Percentiles rank a stretch among this genome's conserved stretches.
Evolutionary conservation across 306 rosid genomes (phyloP).

Genomic region (Spatholobus suberectus): DNA sequence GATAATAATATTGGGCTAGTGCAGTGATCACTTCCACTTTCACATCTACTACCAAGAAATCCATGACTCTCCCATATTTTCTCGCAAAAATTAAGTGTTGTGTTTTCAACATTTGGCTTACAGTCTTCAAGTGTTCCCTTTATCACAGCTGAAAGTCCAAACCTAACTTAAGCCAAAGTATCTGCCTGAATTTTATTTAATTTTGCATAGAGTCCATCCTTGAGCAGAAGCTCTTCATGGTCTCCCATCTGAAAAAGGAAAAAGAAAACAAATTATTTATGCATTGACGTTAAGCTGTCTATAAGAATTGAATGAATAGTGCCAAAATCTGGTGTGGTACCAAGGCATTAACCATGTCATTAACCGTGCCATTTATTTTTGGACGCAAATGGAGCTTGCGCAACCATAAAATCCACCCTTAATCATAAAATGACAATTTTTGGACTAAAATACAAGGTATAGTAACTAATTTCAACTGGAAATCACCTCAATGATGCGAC

Average conservation of each 20-base stretch:
- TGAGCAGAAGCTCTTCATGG: slow-evolving; percentile 71
- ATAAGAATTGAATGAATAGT: not conserved
- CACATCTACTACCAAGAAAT: no score
- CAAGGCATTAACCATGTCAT: not conserved
- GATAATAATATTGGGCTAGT: not conserved
- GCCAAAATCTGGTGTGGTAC: not conserved
- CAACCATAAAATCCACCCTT: not conserved
- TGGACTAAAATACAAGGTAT: not conserved
- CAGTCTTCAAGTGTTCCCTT: not conserved
- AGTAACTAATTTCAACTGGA: slow-evolving; percentile 15
- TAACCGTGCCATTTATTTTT: not conserved
- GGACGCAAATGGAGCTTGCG: not conserved
- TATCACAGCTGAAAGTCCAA: not conserved
- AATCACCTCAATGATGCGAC: slow-evolving; percentile 79
- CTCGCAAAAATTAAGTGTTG: not conserved
- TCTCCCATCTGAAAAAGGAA: slow-evolving; percentile 63
- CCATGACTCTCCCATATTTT: not conserved
- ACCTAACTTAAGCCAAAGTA: slow-evolving; percentile 15
- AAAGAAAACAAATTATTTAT: not conserved
- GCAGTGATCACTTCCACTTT: not conserved
- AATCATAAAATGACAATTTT: slow-evolving; percentile 1
- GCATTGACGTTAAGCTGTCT: not conserved
- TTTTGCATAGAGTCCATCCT: slow-evolving; percentile 73
- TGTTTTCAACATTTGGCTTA: not conserved
- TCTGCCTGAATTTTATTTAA: slow-evolving; percentile 46